Conservation (phyloP, 2,329 filamentous ascomycete species). For the Claviceps citrina region DNA sequence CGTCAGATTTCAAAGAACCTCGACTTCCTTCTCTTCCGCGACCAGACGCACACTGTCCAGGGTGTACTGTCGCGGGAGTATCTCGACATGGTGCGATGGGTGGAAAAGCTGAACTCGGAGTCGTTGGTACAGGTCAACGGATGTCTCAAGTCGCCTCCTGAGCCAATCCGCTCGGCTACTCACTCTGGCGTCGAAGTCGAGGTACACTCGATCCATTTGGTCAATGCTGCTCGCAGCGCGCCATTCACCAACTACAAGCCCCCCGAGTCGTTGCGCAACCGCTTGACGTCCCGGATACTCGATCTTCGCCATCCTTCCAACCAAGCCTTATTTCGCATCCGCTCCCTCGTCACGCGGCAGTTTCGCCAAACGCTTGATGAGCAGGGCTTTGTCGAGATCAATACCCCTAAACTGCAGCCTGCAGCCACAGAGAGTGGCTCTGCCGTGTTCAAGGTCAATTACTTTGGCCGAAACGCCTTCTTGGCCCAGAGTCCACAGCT, state of each 20-base stretch:
- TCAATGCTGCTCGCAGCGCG: conserved; percentile 34
- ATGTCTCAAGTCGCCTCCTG: conserved; percentile 54
- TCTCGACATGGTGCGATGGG: conserved; percentile 73
- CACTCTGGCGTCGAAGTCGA: conserved; percentile 64
- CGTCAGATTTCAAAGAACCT: conserved; percentile 69
- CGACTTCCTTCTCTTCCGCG: conserved; percentile 73
- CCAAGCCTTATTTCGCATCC: conserved; percentile 76
- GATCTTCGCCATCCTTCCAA: conserved; percentile 76
- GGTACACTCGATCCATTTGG: conserved; percentile 39
- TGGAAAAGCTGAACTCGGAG: conserved; percentile 66
- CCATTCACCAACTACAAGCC: conserved; percentile 45
- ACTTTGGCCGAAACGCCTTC: conserved; percentile 77
- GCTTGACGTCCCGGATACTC: conserved; percentile 63
- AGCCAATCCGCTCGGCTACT: conserved; percentile 59
- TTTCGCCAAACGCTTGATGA: conserved; percentile 65
- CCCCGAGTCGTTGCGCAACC: conserved; percentile 49
- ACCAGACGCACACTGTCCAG: conserved; percentile 71
- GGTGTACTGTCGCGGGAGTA: conserved; percentile 47
- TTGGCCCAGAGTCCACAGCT: conserved; percentile 83
- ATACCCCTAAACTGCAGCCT: conserved; percentile 82
- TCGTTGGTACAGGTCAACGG: conserved; percentile 65
- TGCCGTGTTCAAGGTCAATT: conserved; percentile 81
- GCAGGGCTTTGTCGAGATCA: conserved; percentile 77
- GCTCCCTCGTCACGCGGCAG: conserved; percentile 61
- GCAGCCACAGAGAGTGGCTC: conserved; percentile 82